Conservation (phyloP, 116 monocot genomes). For the Iris pallida region DNA sequence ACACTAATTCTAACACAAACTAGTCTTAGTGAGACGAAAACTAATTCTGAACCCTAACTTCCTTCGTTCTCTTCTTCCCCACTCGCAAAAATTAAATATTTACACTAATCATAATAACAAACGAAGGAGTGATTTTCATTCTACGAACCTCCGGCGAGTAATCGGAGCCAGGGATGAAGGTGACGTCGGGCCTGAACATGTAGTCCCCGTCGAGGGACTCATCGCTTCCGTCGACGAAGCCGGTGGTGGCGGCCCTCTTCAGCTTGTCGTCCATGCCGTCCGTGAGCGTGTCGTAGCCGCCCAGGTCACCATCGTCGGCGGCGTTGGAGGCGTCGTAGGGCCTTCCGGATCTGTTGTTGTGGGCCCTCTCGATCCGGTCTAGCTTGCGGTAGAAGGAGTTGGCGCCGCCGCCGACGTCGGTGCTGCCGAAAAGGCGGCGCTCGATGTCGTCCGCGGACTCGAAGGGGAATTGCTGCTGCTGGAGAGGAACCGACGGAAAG, state of each 20-base stretch:
- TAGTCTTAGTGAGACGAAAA: too few species aligned
- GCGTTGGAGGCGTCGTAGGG: background rate
- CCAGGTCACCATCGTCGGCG: background rate
- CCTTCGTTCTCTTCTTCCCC: too few species aligned
- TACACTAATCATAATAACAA: too few species aligned
- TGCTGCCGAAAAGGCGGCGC: slow-evolving; percentile 11
- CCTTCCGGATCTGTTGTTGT: slow-evolving; percentile 3
- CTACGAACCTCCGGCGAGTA: slow-evolving; percentile 13
- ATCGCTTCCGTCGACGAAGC: background rate
- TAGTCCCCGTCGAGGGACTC: slow-evolving; percentile 10
- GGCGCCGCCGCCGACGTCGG: background rate
- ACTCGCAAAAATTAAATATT: too few species aligned
- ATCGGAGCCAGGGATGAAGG: slow-evolving; percentile 4
- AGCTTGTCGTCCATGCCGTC: slow-evolving; percentile 18
- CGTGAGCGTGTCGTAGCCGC: slow-evolving; percentile 14
- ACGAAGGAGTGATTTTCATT: background rate
- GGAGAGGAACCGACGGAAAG: too few species aligned
- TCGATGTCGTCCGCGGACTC: slow-evolving; percentile 14
- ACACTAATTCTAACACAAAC: too few species aligned
- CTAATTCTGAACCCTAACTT: too few species aligned
- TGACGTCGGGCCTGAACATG: slow-evolving; percentile 14
- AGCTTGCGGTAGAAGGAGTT: slow-evolving; percentile 12
- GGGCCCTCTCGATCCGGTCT: slow-evolving; percentile 12
- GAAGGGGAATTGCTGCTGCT: background rate
- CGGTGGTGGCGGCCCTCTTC: slow-evolving; percentile 19